Base-by-base conservation (phyloP, 1,139 yeast genomes). In the Blastobotrys arbuscula region DNA sequence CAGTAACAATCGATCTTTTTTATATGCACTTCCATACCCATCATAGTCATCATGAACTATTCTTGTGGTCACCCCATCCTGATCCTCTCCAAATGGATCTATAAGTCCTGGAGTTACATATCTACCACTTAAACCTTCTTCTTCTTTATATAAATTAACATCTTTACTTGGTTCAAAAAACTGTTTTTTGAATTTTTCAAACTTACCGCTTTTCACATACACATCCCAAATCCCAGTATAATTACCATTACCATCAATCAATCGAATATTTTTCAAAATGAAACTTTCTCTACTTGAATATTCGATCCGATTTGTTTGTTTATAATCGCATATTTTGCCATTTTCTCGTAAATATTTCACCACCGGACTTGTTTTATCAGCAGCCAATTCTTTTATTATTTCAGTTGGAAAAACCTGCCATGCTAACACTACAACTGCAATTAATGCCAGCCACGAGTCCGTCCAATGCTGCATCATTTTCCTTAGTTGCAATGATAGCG, bases 81-180 rank as follows among this genome's bases (percentile, higher is more conserved):
- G 47, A n/a, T 38, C 47, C 9, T 31, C 16, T 2, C 47, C 47
- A 18, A 13, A 38, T 21, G 47, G 47, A 31, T 44, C 47, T 15
- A 44, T 44, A 2, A 44, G 31, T 7, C 47, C 47, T 3, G 47
- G 47, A 1, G 47, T 44, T 20, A 44, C 37, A 23, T 44, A 44
- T n/a, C 42, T n/a, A 8, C 47, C 47, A 26, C 18, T 21, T 21
- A 42, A 24, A 4, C 35, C 39, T 13, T 35, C 43, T 19, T 40
- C 36, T 13, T 21, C 23, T 8, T 26, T 15, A 9, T 18, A 15
- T 12, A 21, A 16, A 16, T 16, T 18, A 8, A 34, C 23, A 9
- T 34, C 45, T 31, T 37, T 23, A 23, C 45, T 42, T 2, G 21
- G 33, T 9, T 34, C 3, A n/a, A 6, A 3, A 28, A 3, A 3